phyloP scores from a whole-genome alignment of 768 basidiomycete species.

The Serendipita indica region DNA sequence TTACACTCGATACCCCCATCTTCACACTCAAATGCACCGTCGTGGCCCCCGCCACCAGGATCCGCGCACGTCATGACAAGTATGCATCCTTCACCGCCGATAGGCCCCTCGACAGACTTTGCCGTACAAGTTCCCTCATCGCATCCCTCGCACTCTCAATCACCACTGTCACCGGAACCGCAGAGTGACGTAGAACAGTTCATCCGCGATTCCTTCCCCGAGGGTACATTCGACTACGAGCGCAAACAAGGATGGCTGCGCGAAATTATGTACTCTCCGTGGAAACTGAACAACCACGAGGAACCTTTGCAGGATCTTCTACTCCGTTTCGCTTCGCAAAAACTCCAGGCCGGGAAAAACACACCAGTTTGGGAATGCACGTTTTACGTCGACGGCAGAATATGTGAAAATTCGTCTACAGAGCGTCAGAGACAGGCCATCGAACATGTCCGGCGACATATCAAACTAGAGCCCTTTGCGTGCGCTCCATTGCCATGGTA shows the following conservation, averaged over 20 bases:
- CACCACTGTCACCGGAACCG: neutral
- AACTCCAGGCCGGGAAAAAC: neutral
- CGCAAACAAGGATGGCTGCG: neutral
- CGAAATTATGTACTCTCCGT: neutral
- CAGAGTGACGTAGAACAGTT: neutral
- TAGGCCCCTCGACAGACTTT: neutral
- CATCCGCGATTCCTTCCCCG: neutral
- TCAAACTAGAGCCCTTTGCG: neutral
- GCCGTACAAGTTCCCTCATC: neutral
- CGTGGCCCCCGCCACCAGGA: no score
- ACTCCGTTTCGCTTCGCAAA: neutral
- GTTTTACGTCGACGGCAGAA: neutral
- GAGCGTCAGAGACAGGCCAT: neutral
- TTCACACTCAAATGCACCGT: no score
- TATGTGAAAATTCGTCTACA: neutral
- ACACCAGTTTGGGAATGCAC: neutral
- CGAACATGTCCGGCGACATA: neutral
- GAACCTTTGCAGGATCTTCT: neutral
- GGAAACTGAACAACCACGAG: neutral
- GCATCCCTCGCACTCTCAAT: neutral
- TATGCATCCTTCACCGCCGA: neutral
- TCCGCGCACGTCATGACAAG: no score
- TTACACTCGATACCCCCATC: no score
- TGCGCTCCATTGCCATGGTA: neutral
- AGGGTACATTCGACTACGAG: neutral